phyloP scores from a whole-genome alignment of 306 rosid genomes.

The Malus sylvestris region DNA sequence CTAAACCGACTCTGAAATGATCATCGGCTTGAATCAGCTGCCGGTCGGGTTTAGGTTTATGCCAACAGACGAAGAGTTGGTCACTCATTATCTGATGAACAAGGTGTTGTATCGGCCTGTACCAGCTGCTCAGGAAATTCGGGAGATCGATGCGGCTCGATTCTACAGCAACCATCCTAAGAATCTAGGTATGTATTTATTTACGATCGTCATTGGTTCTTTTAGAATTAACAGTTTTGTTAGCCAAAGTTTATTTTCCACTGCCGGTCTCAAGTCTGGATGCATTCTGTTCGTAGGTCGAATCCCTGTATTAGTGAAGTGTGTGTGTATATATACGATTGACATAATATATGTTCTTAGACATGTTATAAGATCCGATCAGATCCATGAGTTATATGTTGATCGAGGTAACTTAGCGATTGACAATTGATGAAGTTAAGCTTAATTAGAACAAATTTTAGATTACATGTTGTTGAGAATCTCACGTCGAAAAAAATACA shows the following conservation, averaged over 20 bases:
- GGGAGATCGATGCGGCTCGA: neutral
- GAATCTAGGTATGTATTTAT: neutral
- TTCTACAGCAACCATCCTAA: conserved; percentile 4
- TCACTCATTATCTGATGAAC: conserved; percentile 1
- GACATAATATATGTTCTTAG: too few relatives aligned
- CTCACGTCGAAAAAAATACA: too few relatives aligned
- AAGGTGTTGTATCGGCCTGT: neutral
- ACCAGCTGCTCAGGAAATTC: neutral
- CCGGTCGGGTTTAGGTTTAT: conserved; percentile 8
- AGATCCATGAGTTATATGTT: neutral
- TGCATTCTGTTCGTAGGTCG: too few relatives aligned
- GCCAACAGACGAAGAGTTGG: conserved; percentile 8
- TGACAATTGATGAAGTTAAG: too few relatives aligned
- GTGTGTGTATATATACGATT: neutral
- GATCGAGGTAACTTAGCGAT: neutral
- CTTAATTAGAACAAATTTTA: too few relatives aligned
- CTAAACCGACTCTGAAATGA: neutral
- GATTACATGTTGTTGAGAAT: too few relatives aligned
- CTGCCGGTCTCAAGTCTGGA: too few relatives aligned
- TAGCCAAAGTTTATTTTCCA: neutral
- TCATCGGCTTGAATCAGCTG: neutral
- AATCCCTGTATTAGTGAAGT: too few relatives aligned
- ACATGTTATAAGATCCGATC: neutral
- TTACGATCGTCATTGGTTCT: neutral
- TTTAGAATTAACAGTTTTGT: neutral